Evolutionary conservation across 148 eudicot species (phyloP), one percentile per base, ranked within the genome.

Genomic region (Polygonum maritimum): DNA sequence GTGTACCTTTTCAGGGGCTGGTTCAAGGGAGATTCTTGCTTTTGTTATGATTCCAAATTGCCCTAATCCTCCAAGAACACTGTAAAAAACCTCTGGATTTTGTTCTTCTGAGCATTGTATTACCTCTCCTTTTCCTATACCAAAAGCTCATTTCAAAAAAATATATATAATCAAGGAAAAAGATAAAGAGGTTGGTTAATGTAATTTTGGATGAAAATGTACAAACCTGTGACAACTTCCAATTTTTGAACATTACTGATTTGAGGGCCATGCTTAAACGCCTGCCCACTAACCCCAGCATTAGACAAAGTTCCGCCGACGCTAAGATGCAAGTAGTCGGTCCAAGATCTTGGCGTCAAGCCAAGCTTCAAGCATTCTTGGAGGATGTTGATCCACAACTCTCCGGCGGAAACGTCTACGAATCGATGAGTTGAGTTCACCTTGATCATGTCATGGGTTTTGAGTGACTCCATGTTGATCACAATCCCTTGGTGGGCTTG

Each of bases 251-350:
- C 99, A 78, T 95, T 95, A 57, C 87, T 79, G 78, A 92, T 95
- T 77, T 95, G 99, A 39, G 97, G 97, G 38, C 99, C 99, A 77
- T 95, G 92, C 31, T 81, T 79, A 79, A 90, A 95, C 31, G 99
- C 96, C 77, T 95, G 99, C 2, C 99, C 99, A 58, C 99, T 95
- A 33, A 95, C 81, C 69, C 99, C 99, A 3, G 92, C 99, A 75
- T 95, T 95, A 8, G 99, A 95, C 75, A 95, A 81, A 48, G 99
- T 95, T 8, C 99, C 99, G 12, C 99, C 99, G 19, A 95, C 96
- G 2, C 94, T 95, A 65, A 95, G 87, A 81, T 92, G 86, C 77
- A 95, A 93, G 82, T 95, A 95, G 80, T 95, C 99, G 8, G 99
- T 95, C 99, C 99, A 95, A 47, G 97, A 88, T 77, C 84, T 92